A percentile compares a stretch with the other conserved stretches of the same genome.
These are phyloP conservation scores for Mycotypha africana DNA, from an alignment of 371 early-diverging fungal species.

Conservation along the genomic window DNA sequence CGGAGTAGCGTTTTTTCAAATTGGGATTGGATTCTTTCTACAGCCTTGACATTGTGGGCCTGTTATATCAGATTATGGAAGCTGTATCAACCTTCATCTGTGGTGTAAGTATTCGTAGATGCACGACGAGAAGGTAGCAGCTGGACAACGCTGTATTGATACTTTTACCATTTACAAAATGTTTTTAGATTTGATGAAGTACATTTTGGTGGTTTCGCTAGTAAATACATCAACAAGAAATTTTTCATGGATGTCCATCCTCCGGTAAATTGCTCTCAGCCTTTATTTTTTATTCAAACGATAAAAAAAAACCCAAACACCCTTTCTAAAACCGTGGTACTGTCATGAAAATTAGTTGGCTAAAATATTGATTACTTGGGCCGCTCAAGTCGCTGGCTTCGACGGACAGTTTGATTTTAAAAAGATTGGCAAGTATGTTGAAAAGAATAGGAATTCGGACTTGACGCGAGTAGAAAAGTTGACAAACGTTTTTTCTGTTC, in stretches of 20 bases:
- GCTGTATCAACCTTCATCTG: constrained; percentile 39
- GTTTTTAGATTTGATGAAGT: constrained; percentile 84
- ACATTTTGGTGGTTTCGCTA: constrained; percentile 98
- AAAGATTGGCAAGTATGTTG: constrained; percentile 73
- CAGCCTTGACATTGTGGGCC: constrained; percentile 35
- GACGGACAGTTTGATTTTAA: constrained; percentile 88
- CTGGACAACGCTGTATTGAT: too few relatives aligned
- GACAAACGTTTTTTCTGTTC: not conserved
- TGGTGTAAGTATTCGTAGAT: constrained; percentile 28
- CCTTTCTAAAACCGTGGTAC: too few relatives aligned
- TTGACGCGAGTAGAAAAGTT: too few relatives aligned
- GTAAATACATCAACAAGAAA: constrained; percentile 83
- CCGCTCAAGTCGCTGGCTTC: constrained; percentile 61
- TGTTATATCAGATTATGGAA: constrained; percentile 38
- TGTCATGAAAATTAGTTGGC: too few relatives aligned
- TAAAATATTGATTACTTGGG: constrained; percentile 92
- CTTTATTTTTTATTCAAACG: not conserved
- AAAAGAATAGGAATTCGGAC: too few relatives aligned
- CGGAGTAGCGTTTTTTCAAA: too few relatives aligned
- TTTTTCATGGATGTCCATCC: constrained; percentile 95
- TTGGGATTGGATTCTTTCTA: constrained; percentile 28
- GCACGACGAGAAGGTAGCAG: not conserved
- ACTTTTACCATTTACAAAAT: not conserved
- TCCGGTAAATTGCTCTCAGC: constrained; percentile 20
- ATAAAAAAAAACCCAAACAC: not conserved